A percentile compares a stretch with the other conserved stretches of the same genome.
Evolutionary conservation across 2,329 filamentous ascomycete species (phyloP).

Genomic region (Diaporthe batatas): DNA sequence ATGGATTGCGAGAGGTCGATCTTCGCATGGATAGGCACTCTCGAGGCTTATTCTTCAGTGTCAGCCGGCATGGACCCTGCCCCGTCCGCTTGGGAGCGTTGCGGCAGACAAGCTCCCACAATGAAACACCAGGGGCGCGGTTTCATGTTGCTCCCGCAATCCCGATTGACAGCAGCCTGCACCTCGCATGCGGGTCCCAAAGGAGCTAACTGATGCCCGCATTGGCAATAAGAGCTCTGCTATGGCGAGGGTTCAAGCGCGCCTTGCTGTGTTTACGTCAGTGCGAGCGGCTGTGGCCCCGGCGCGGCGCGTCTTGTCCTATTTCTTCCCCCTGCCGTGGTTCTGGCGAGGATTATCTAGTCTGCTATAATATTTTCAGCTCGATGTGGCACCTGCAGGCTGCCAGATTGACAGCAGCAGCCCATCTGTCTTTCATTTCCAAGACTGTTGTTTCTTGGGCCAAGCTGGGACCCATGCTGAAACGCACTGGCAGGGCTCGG

Average conservation of each 20-base stretch:
- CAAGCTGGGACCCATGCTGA: background rate
- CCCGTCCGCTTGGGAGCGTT: slow-evolving; percentile 6
- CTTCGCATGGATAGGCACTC: background rate
- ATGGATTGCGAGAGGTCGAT: slow-evolving; percentile 23
- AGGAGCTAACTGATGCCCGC: slow-evolving; percentile 5
- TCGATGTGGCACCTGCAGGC: background rate
- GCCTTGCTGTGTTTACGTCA: slow-evolving; percentile 5
- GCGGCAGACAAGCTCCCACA: slow-evolving; percentile 15
- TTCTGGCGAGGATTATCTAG: slow-evolving; percentile 15
- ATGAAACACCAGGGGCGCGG: slow-evolving; percentile 23
- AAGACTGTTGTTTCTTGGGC: background rate
- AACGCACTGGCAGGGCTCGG: slow-evolving; percentile 15
- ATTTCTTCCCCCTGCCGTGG: background rate
- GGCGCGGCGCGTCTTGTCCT: background rate
- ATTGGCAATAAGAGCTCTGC: background rate
- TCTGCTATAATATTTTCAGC: slow-evolving; percentile 6
- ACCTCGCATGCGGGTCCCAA: slow-evolving; percentile 1
- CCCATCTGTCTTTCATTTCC: background rate
- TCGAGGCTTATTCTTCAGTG: background rate
- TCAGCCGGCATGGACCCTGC: slow-evolving; percentile 9
- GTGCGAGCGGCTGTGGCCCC: slow-evolving; percentile 11
- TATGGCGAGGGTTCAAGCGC: slow-evolving; percentile 8
- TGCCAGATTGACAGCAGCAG: background rate
- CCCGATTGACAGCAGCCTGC: slow-evolving; percentile 2
- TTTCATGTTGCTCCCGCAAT: slow-evolving; percentile 8